Percentiles rank a stretch among this genome's conserved stretches.
phyloP scores from a whole-genome alignment of 192 early-diverging fungal genomes.

The Rhizoclosmatium sp. region DNA sequence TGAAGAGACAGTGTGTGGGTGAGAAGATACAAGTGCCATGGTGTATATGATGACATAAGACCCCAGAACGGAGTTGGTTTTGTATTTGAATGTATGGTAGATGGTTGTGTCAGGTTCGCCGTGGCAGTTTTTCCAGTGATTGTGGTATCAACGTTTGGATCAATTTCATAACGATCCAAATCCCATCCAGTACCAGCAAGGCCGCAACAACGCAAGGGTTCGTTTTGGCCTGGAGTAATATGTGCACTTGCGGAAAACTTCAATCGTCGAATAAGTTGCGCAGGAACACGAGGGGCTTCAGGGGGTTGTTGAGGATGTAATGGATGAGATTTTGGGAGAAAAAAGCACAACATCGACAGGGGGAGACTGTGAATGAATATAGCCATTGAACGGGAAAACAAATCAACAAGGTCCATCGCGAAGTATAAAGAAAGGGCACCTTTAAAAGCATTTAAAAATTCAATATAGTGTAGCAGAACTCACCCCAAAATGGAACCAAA shows the following conservation, averaged over 20 bases:
- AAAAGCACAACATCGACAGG: neutral
- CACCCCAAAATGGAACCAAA: constrained; percentile 45
- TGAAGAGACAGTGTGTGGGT: constrained; percentile 14
- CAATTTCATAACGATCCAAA: neutral
- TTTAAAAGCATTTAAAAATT: neutral
- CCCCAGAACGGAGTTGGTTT: constrained; percentile 34
- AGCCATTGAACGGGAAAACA: neutral
- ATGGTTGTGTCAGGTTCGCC: neutral
- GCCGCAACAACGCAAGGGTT: constrained; percentile 33
- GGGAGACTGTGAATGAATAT: constrained; percentile 10
- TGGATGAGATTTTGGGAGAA: constrained; percentile 31
- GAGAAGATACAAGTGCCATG: constrained; percentile 40
- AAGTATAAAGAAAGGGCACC: constrained; percentile 36
- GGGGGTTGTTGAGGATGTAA: constrained; percentile 25
- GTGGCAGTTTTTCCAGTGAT: neutral
- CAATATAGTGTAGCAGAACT: constrained; percentile 7
- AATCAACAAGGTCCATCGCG: constrained; percentile 37
- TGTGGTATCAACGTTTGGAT: neutral
- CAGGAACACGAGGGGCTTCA: constrained; percentile 9
- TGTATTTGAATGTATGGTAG: neutral
- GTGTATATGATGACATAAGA: constrained; percentile 39
- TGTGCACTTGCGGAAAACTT: constrained; percentile 12
- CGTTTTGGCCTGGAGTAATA: constrained; percentile 14
- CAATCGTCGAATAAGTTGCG: constrained; percentile 24
- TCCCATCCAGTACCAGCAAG: constrained; percentile 31